Evolutionary conservation across 2,329 filamentous ascomycete genomes (phyloP).

Genomic region (Coniella vitis): DNA sequence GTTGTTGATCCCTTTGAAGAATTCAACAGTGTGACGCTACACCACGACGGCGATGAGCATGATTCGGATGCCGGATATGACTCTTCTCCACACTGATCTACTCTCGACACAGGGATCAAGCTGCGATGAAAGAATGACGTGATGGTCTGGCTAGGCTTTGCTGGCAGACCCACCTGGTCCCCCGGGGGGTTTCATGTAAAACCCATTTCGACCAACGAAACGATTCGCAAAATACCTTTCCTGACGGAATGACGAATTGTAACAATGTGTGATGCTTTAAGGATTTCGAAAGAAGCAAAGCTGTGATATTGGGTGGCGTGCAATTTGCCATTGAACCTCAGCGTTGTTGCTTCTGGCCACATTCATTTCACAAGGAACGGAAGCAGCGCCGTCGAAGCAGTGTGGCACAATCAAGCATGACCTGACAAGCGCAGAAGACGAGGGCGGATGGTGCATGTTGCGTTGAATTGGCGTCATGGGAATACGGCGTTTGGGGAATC

Average conservation of each 20-base stretch:
- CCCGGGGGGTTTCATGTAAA: not conserved
- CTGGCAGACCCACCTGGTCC: not conserved
- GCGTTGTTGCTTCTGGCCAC: conserved; percentile 1
- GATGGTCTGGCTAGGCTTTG: not conserved
- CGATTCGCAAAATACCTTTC: not conserved
- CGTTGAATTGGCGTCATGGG: conserved; percentile 3
- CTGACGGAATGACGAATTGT: not conserved
- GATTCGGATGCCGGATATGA: conserved; percentile 25
- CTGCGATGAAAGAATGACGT: not conserved
- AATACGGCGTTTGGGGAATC: conserved; percentile 8
- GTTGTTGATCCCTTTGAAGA: conserved; percentile 86
- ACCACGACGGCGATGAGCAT: conserved; percentile 86
- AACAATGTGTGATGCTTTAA: not conserved
- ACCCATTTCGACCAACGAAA: not conserved
- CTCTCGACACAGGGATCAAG: not conserved
- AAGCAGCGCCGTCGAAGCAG: not conserved
- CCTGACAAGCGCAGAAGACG: not conserved
- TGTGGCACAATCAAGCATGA: not conserved
- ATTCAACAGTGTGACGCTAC: conserved; percentile 95
- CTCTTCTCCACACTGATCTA: conserved; percentile 11
- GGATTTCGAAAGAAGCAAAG: too few species aligned
- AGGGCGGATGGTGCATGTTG: conserved; percentile 5
- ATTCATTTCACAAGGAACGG: conserved; percentile 1
- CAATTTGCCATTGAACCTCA: too few species aligned
- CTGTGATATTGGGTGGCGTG: not conserved